Evolutionary conservation across 192 early-diverging fungal species (phyloP), one percentile per base, ranked within the genome.

Genomic region (Umbelopsis isabellina): DNA sequence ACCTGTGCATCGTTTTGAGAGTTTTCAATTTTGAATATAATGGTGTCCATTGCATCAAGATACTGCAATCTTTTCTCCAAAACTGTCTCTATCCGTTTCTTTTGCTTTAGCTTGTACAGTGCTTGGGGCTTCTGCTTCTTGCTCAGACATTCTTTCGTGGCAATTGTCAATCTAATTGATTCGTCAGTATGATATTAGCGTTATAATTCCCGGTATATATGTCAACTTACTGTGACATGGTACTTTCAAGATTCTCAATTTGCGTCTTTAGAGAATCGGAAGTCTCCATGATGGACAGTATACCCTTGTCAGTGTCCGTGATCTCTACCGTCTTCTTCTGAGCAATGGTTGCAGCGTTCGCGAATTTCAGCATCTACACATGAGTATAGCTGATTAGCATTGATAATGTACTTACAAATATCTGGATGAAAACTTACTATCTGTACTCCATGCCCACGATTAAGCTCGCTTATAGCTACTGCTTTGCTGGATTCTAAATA

Each of bases 1-100:
- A 85, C 88, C 74, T 90, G 87, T 0, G 83, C 49, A 70, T 92
- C 87, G 10, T 82, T 83, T 53, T 90, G 87, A 10, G 89, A 86
- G 8, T 75, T 73, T 53, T 90, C 85, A 46, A 92, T 90, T 58
- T 86, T 86, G 30, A 85, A 72, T 23, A 92, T 58, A 27, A 92
- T 87, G 5, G 76, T 74, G 21, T 88, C 86, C 27, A 92, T 80
- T 0, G 86, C 85, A 30, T 89, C 84, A 13, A 90, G 69, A 18
- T 87, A 88, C 8, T 68, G 67, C 9, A 91, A 37, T 9, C 89
- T 78, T 64, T 87, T 83, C 25, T 85, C 80, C 16, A 92, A 50
- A n/a, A 92, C 66, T 11, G 76, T 66, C 13, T 83, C 81, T 16
- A 89, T 51, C 18, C 77, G 50, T 47, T 86, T 87, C 68, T 82